These are phyloP conservation scores for Colletotrichum eleusines DNA, from an alignment of 2,329 filamentous ascomycete genomes.

Conservation along the genomic window DNA sequence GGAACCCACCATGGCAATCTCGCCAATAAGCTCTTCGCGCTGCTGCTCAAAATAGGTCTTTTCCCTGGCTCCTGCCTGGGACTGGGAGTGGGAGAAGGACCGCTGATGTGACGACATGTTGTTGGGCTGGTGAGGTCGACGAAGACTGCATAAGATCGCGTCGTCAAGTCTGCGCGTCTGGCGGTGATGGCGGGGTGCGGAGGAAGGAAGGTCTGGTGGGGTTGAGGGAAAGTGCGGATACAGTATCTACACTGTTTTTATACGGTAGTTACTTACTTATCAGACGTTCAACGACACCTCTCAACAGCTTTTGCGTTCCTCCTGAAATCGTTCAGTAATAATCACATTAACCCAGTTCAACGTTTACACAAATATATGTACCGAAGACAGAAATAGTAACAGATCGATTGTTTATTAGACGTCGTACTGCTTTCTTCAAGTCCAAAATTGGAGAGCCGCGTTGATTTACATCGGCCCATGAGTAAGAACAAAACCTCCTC, in stretches of 20 bases:
- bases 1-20: slow-evolving; percentile 75
- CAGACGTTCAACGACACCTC: not conserved
- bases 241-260: not conserved
- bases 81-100: slow-evolving; percentile 40
- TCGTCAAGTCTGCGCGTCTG: slow-evolving; percentile 15
- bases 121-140: not conserved
- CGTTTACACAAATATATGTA: too few species aligned
- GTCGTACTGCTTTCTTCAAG: too few species aligned
- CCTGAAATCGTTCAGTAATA: not conserved
- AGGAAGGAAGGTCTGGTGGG: slow-evolving; percentile 13
- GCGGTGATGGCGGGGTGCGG: slow-evolving; percentile 26
- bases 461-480: too few species aligned
- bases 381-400: not conserved
- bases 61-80: slow-evolving; percentile 47
- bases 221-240: not conserved
- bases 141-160: slow-evolving; percentile 10
- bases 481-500: too few species aligned
- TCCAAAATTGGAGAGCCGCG: too few species aligned
- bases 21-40: slow-evolving; percentile 76
- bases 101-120: slow-evolving; percentile 42
- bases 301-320: not conserved
- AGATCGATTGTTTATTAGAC: not conserved
- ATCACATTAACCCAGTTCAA: too few species aligned
- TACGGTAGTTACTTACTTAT: not conserved
- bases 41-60: slow-evolving; percentile 82